A percentile compares a stretch with the other conserved stretches of the same genome.
Conservation (phyloP, 768 basidiomycete species). For the Tylopilus subfusipes region DNA sequence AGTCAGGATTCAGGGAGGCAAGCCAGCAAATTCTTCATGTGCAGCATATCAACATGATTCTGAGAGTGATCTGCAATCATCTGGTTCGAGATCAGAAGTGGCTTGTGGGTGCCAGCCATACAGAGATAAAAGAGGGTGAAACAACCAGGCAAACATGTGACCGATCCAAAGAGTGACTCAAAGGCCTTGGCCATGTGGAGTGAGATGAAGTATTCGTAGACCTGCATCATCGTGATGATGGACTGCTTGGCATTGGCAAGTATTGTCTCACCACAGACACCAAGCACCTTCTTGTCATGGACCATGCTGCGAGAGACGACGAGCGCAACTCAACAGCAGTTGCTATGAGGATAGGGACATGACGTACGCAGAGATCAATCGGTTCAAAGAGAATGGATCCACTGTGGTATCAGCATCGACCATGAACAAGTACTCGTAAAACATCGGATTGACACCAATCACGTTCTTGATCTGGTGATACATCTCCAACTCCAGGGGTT, state of each 20-base stretch:
- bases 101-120: constrained; percentile 93
- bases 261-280: constrained; percentile 93
- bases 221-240: constrained; percentile 97
- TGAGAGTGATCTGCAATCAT: constrained; percentile 92
- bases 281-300: constrained; percentile 91
- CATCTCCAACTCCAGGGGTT: constrained; percentile 94
- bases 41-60: constrained; percentile 93
- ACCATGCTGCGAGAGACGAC: constrained; percentile 67
- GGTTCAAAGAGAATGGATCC: constrained; percentile 81
- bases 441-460: constrained; percentile 97
- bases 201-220: constrained; percentile 99
- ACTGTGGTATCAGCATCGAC: constrained; percentile 96
- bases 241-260: constrained; percentile 93
- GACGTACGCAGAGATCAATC: constrained; percentile 88
- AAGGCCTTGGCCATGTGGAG: constrained; percentile 99
- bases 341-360: background rate
- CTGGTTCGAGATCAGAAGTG: constrained; percentile 86
- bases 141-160: constrained; percentile 98
- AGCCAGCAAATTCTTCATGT: constrained; percentile 98
- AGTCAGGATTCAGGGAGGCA: too few relatives aligned
- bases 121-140: constrained; percentile 96
- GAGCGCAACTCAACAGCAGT: background rate
- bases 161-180: constrained; percentile 93
- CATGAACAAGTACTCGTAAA: constrained; percentile 95
- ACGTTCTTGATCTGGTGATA: constrained; percentile 99